Base-by-base conservation (phyloP, 192 early-diverging fungal species). In the Spizellomyces punctatus region DNA sequence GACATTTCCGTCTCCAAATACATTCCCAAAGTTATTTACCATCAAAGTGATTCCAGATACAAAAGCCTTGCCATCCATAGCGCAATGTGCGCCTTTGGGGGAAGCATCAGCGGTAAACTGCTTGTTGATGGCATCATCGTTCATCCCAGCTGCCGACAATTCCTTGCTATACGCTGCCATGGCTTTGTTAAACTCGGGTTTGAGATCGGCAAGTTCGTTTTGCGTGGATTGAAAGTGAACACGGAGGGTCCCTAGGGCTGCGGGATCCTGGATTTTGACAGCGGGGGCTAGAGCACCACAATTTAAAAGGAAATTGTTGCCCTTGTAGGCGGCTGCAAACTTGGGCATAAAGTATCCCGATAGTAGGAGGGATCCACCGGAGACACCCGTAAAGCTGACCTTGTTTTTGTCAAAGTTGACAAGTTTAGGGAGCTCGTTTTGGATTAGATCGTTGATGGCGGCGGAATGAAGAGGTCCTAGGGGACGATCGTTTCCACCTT, bases 361-460 rank as follows among this genome's bases (percentile, higher is more conserved):
- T 21, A 77, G 65, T 6, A 67, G 55, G 21, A 77, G 60, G 14
- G 70, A 61, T 10, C 76, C 76, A 55, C 76, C 76, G 10, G 46
- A 56, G 27, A 77, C 76, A 27, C 76, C 76, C 27, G 76, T 77
- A 55, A 77, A 77, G 22, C 50, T 66, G 43, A 77, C 76, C 42
- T 67, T 52, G 36, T 19, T 46, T 41, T 14, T 22, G 66, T 77
- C 65, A 52, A 77, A 73, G 43, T 66, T 48, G 10, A 69, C 46
- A 46, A 68, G 47, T 36, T 73, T 46, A 12, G 76, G 76, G 6
- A 77, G 71, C 52, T 50, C 71, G 50, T 42, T 41, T 46, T 54
- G 46, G 58, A 77, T 66, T 6, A 77, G 46, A 45, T 69, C 63
- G 44, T 71, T 67, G 48, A 77, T 58, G 19, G 63, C 48, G n/a